These are phyloP conservation scores for Fragaria vesca DNA, from an alignment of 306 rosid genomes.

Conservation along the genomic window DNA sequence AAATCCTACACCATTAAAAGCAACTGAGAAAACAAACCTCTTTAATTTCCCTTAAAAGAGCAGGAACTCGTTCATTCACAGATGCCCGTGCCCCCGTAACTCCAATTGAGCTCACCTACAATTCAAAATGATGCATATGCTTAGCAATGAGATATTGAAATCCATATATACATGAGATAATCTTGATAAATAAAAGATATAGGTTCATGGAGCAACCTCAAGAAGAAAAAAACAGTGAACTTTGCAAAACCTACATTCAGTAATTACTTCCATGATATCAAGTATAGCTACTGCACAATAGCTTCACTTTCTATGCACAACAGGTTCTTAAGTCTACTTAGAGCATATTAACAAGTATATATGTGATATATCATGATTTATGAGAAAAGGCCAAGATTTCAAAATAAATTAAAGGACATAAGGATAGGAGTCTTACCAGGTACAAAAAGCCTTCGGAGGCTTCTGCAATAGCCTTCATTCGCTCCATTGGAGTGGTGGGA, in stretches of 20 bases:
- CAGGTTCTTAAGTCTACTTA: neutral
- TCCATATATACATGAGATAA: neutral
- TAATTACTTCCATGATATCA: neutral
- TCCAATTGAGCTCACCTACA: conserved; percentile 86
- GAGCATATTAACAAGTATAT: neutral
- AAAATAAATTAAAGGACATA: neutral
- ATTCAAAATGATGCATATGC: conserved; percentile 22
- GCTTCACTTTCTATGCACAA: conserved; percentile 18
- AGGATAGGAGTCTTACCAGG: conserved; percentile 50
- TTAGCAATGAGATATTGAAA: conserved; percentile 7
- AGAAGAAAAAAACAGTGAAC: neutral
- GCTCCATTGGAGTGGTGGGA: conserved; percentile 72
- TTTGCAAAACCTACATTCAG: neutral
- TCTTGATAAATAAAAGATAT: neutral
- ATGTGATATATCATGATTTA: neutral
- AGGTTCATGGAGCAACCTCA: neutral
- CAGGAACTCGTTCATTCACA: conserved; percentile 55
- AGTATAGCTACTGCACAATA: conserved; percentile 8
- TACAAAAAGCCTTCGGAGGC: conserved; percentile 83
- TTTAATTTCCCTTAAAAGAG: conserved; percentile 68
- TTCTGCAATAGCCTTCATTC: conserved; percentile 86
- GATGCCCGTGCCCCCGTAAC: conserved; percentile 91
- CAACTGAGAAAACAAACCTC: conserved; percentile 52
- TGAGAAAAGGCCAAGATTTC: neutral
- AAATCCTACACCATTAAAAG: neutral